Evolutionary conservation across 768 basidiomycete genomes (phyloP).

Genomic region (Cystofilobasidium ferigula): DNA sequence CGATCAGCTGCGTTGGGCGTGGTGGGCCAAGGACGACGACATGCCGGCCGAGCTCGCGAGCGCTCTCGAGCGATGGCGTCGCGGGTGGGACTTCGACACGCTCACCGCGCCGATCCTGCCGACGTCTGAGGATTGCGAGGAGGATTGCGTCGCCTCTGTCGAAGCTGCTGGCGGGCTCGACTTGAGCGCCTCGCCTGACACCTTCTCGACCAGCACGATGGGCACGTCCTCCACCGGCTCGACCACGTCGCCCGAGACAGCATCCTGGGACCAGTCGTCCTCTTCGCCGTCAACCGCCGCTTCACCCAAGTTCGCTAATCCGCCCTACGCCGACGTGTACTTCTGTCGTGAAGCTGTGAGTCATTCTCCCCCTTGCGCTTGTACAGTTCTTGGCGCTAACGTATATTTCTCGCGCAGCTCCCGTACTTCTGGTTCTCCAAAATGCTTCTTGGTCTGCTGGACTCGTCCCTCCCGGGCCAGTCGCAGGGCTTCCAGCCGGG

Average conservation of each 20-base stretch:
- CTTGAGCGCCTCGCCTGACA: slow-evolving; percentile 6
- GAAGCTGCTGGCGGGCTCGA: not conserved
- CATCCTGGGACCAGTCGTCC: slow-evolving; percentile 4
- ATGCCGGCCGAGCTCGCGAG: slow-evolving; percentile 33
- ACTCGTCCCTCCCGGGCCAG: not conserved
- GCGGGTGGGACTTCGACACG: slow-evolving; percentile 41
- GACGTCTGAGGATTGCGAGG: slow-evolving; percentile 1
- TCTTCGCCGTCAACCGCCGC: not conserved
- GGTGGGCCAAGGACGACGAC: slow-evolving; percentile 30
- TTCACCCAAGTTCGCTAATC: not conserved
- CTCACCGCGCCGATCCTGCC: slow-evolving; percentile 30
- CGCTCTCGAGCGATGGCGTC: slow-evolving; percentile 37
- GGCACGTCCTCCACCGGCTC: not conserved
- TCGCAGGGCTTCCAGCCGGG: not conserved
- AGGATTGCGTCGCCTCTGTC: slow-evolving; percentile 5
- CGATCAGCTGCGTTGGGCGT: slow-evolving; percentile 15
- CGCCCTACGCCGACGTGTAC: slow-evolving; percentile 23
- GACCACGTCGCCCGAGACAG: slow-evolving; percentile 10
- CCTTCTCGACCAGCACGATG: not conserved
- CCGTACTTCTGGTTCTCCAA: slow-evolving; percentile 41
- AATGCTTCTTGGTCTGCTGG: slow-evolving; percentile 36
- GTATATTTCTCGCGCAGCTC: slow-evolving; percentile 22
- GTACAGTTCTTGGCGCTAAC: not conserved
- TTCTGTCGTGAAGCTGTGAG: slow-evolving; percentile 36
- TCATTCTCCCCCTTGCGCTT: not conserved